Evolutionary conservation across 2,329 filamentous ascomycete species (phyloP).

Genomic region (Aspergillus tanneri): DNA sequence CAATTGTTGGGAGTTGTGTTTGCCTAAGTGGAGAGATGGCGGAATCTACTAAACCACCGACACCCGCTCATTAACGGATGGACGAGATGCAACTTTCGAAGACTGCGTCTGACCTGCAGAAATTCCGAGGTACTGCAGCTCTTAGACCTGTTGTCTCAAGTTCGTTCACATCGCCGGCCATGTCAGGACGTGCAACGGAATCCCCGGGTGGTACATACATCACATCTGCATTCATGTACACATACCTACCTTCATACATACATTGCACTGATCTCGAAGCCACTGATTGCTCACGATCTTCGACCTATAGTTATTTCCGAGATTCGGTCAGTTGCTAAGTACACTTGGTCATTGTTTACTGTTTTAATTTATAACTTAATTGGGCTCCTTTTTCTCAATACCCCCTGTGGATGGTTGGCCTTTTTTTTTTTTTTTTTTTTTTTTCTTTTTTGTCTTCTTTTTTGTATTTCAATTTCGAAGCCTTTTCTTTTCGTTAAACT

Average conservation of each 20-base stretch:
- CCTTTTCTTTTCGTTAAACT: not conserved
- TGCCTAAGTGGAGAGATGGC: not conserved
- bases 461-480: not conserved
- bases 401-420: conserved; percentile 17
- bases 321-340: too few species aligned
- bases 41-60: not conserved
- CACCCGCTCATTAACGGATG: not conserved
- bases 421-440: conserved; percentile 4
- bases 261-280: not conserved
- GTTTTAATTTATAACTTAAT: conserved; percentile 5
- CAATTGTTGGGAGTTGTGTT: not conserved
- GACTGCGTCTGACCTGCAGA: not conserved
- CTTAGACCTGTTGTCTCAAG: not conserved
- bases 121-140: not conserved
- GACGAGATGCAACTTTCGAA: not conserved
- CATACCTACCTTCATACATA: conserved; percentile 14
- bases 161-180: not conserved
- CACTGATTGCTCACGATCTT: not conserved
- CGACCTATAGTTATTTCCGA: not conserved
- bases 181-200: conserved; percentile 1
- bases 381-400: conserved; percentile 16
- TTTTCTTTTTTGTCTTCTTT: not conserved
- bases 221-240: conserved; percentile 11
- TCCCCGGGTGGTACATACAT: conserved; percentile 10
- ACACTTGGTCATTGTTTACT: not conserved